These are phyloP conservation scores for Euphrasia confusa DNA, from an alignment of 257 asterid genomes.

Conservation along the genomic window DNA sequence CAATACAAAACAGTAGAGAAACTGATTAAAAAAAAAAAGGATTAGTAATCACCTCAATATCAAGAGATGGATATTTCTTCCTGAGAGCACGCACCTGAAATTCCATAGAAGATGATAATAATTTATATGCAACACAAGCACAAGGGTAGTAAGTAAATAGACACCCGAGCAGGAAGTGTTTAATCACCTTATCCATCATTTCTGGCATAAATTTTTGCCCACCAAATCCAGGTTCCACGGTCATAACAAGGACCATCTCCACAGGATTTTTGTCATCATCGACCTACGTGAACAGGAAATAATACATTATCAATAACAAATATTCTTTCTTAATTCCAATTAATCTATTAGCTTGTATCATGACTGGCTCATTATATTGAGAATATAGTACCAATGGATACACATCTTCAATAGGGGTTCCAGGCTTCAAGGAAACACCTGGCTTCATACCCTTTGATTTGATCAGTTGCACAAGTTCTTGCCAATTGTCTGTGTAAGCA, in stretches of 20 bases:
- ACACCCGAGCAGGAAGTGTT: not conserved
- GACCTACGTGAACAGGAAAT: slow-evolving; percentile 34
- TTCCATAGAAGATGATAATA: not conserved
- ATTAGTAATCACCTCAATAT: slow-evolving; percentile 64
- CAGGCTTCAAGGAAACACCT: slow-evolving; percentile 84
- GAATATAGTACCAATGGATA: slow-evolving; percentile 64
- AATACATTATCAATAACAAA: not conserved
- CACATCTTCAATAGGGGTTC: slow-evolving; percentile 79
- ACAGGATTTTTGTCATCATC: slow-evolving; percentile 60
- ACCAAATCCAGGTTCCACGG: slow-evolving; percentile 97
- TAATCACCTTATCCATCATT: slow-evolving; percentile 80
- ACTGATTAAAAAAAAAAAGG: not conserved
- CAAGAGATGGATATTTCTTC: slow-evolving; percentile 66
- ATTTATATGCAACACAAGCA: slow-evolving; percentile 4
- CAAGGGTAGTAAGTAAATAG: not conserved
- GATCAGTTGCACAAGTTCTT: slow-evolving; percentile 62
- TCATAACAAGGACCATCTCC: slow-evolving; percentile 92
- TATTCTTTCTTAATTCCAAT: not conserved
- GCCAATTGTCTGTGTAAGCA: slow-evolving; percentile 71
- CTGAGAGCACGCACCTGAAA: slow-evolving; percentile 61
- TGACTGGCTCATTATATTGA: not conserved
- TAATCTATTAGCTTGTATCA: not conserved
- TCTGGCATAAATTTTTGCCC: slow-evolving; percentile 97
- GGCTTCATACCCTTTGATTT: slow-evolving; percentile 88
- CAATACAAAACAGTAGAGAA: not conserved